Evolutionary conservation across 2,329 filamentous ascomycete genomes (phyloP).

Genomic region (Thermothelomyces thermophilus): DNA sequence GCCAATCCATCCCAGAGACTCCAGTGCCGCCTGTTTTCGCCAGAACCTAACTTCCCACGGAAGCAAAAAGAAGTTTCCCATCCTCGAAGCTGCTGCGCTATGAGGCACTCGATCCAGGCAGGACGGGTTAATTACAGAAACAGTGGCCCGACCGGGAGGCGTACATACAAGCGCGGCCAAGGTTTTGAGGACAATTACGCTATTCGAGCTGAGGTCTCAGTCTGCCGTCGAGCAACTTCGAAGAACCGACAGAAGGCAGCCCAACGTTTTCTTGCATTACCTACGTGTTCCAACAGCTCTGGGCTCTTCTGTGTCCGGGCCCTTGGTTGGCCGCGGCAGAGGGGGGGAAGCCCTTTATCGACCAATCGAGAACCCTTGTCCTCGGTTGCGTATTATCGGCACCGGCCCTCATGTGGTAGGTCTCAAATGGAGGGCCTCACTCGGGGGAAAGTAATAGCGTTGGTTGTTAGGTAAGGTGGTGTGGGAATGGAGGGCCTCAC

Average conservation of each 20-base stretch:
- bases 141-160: background rate
- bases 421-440: slow-evolving; percentile 7
- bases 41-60: no score
- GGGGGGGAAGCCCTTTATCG: background rate
- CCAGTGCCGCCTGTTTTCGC: no score
- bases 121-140: background rate
- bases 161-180: no score
- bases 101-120: background rate
- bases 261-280: background rate
- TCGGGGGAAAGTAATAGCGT: no score
- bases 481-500: slow-evolving; percentile 7
- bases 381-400: background rate
- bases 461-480: no score
- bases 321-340: background rate
- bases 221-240: background rate
- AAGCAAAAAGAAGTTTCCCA: no score
- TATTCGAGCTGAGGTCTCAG: background rate
- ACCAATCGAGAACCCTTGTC: background rate
- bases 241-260: background rate
- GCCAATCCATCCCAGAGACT: no score
- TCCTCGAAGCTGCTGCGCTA: background rate
- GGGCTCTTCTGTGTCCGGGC: background rate
- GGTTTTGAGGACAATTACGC: no score
- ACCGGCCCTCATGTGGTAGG: slow-evolving; percentile 4
- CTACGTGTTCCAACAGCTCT: slow-evolving; percentile 2